A percentile compares a stretch with the other conserved stretches of the same genome.
phyloP scores from a whole-genome alignment of 2,329 filamentous ascomycete species.

The Elsinoe perseae region DNA sequence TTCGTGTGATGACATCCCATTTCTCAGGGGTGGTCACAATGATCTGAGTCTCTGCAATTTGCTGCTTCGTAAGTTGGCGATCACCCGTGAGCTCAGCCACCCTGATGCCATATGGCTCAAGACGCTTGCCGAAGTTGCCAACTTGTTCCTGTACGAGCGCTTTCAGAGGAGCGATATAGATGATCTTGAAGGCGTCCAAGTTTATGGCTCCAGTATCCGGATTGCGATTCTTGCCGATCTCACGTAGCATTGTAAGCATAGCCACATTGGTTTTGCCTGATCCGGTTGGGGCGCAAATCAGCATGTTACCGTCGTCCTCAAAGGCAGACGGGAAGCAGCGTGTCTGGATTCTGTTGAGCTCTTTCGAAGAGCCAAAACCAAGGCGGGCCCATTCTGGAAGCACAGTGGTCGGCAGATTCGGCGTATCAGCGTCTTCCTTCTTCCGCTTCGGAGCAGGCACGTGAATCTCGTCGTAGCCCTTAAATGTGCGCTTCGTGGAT shows the following conservation, averaged over 20 bases:
- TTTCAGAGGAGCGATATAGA: conserved; percentile 94
- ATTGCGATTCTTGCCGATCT: conserved; percentile 92
- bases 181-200: conserved; percentile 94
- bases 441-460: conserved; percentile 88
- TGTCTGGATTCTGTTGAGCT: conserved; percentile 91
- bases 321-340: conserved; percentile 89
- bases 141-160: conserved; percentile 96
- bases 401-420: conserved; percentile 73
- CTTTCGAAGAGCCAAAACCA: conserved; percentile 78
- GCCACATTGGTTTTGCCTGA: conserved; percentile 98
- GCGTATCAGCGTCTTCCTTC: conserved; percentile 64
- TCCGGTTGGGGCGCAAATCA: conserved; percentile 93
- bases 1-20: conserved; percentile 98
- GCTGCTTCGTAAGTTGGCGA: conserved; percentile 94
- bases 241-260: conserved; percentile 91
- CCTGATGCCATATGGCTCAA: conserved; percentile 83
- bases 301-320: conserved; percentile 90
- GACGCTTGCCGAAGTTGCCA: conserved; percentile 86
- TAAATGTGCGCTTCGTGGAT: conserved; percentile 90
- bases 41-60: conserved; percentile 94
- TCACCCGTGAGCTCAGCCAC: conserved; percentile 97
- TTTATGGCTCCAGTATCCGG: conserved; percentile 86
- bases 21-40: conserved; percentile 99
- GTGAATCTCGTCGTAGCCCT: conserved; percentile 97
- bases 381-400: conserved; percentile 86